Percentiles rank a stretch among this genome's conserved stretches.
Conservation (phyloP, 2,329 filamentous ascomycete genomes). For the Fusarium sp. region DNA sequence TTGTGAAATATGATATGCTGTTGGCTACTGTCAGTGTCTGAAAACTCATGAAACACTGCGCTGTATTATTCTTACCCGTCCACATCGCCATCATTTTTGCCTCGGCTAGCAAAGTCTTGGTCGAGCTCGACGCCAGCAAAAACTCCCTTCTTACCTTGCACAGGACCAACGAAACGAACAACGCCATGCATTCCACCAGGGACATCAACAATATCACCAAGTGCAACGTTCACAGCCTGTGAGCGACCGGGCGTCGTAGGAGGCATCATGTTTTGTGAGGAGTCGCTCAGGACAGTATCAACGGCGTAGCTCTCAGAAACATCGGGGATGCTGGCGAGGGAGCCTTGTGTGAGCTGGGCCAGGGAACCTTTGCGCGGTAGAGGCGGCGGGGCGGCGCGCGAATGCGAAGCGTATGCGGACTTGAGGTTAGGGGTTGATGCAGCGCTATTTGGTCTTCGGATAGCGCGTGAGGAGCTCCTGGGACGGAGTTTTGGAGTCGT, state of each 20-base stretch:
- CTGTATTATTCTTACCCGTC: conserved; percentile 74
- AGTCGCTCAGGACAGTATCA: conserved; percentile 58
- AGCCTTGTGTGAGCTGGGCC: conserved; percentile 71
- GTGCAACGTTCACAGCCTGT: conserved; percentile 64
- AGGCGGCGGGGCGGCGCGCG: conserved; percentile 56
- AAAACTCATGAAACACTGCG: neutral
- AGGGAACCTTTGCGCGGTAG: conserved; percentile 76
- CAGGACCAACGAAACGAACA: conserved; percentile 87
- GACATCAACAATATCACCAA: conserved; percentile 89
- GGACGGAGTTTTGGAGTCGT: conserved; percentile 31
- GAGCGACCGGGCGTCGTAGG: conserved; percentile 64
- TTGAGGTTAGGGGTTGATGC: conserved; percentile 69
- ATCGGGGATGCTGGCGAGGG: conserved; percentile 73
- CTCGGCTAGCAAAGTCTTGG: conserved; percentile 79
- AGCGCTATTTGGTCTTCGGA: conserved; percentile 57
- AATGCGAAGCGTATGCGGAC: conserved; percentile 59
- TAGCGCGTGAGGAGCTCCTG: conserved; percentile 47
- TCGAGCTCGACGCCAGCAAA: conserved; percentile 94
- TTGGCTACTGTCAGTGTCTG: neutral
- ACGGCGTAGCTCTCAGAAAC: conserved; percentile 70
- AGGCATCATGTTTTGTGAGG: conserved; percentile 57
- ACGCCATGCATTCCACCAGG: conserved; percentile 92
- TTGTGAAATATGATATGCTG: conserved; percentile 82
- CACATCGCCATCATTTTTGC: conserved; percentile 96
- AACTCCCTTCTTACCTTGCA: conserved; percentile 87